Evolutionary conservation across 1,284 basidiomycete genomes (phyloP).

Genomic region (Apiotrichum sp.): DNA sequence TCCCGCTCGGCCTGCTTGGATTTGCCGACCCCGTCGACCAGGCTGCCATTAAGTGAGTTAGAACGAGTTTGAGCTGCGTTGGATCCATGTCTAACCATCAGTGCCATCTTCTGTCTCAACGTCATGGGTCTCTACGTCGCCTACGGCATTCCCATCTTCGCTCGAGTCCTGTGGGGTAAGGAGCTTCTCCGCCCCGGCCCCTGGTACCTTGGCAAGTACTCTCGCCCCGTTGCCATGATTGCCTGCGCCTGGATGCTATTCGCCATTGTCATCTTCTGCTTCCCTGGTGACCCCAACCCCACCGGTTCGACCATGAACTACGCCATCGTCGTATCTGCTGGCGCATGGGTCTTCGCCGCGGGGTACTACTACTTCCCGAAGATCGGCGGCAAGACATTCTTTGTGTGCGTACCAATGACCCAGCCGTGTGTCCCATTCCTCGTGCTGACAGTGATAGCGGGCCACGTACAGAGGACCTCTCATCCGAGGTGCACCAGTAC

Average conservation of each 20-base stretch:
- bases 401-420: constrained; percentile 13
- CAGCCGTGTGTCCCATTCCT: too few relatives aligned
- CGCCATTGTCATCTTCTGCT: constrained; percentile 39
- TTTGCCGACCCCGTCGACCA: constrained; percentile 34
- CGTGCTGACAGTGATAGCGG: not conserved
- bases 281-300: constrained; percentile 35
- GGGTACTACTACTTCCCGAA: constrained; percentile 33
- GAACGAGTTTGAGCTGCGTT: too few relatives aligned
- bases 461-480: constrained; percentile 11
- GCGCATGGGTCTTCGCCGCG: constrained; percentile 35
- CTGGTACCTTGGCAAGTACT: constrained; percentile 32
- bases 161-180: constrained; percentile 28
- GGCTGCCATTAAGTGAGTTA: constrained; percentile 33
- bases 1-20: constrained; percentile 33
- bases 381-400: constrained; percentile 40
- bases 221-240: constrained; percentile 26
- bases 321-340: constrained; percentile 31
- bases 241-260: constrained; percentile 37
- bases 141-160: constrained; percentile 35
- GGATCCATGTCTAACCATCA: constrained; percentile 8
- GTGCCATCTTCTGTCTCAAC: constrained; percentile 39
- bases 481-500: constrained; percentile 10
- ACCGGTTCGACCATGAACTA: constrained; percentile 35
- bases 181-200: constrained; percentile 31
- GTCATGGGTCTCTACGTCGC: constrained; percentile 32